Evolutionary conservation across 805 yeast species (phyloP).

Genomic region (Priceomyces melissophilus): DNA sequence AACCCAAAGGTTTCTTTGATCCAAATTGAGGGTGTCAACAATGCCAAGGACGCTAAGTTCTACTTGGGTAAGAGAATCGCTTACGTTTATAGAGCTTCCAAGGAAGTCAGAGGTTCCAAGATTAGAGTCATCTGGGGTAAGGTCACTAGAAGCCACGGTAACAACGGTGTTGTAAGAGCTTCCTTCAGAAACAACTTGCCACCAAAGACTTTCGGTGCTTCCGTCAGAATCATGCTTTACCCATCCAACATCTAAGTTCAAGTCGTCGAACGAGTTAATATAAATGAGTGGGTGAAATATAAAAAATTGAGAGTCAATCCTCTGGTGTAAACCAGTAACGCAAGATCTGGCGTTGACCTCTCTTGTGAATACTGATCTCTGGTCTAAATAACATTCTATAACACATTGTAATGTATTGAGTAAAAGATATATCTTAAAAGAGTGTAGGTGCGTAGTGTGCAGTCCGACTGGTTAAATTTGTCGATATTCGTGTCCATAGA

Average conservation of each 20-base stretch:
- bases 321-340: no score
- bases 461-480: no score
- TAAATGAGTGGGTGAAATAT: constrained; percentile 3
- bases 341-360: neutral
- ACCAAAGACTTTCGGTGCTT: constrained; percentile 99
- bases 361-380: constrained; percentile 4
- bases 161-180: constrained; percentile 97
- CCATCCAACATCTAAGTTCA: constrained; percentile 94
- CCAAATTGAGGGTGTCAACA: constrained; percentile 93
- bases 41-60: constrained; percentile 94
- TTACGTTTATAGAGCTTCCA: constrained; percentile 97
- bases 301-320: neutral
- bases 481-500: no score
- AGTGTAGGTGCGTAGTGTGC: no score
- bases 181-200: constrained; percentile 98
- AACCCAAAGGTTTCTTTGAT: constrained; percentile 97
- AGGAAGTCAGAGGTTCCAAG: constrained; percentile 98
- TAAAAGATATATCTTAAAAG: constrained; percentile 1
- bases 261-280: constrained; percentile 5
- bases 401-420: constrained; percentile 5
- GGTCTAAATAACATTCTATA: constrained; percentile 4
- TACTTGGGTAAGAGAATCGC: constrained; percentile 99
- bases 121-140: constrained; percentile 99
- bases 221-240: constrained; percentile 99
- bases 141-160: constrained; percentile 98